Conservation (phyloP, 495 filamentous ascomycete species). For the Penicillium egyptiacum region DNA sequence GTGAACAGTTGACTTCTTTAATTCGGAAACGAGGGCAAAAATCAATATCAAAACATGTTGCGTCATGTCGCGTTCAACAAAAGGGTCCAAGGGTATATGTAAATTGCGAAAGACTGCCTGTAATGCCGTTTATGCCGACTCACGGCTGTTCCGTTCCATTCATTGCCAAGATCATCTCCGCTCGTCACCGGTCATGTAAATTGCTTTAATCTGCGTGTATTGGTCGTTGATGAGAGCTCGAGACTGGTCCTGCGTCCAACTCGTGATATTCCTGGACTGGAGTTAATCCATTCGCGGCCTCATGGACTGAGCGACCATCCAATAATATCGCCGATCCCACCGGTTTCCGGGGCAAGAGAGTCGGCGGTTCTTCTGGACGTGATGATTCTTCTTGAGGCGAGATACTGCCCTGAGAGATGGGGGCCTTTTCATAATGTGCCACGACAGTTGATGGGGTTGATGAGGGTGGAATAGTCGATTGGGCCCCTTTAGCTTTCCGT, state of each 20-base stretch:
- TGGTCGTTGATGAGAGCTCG: slow-evolving; percentile 23
- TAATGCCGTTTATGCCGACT: background rate
- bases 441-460: background rate
- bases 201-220: slow-evolving; percentile 9
- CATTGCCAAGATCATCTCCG: background rate
- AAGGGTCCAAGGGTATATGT: background rate
- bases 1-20: background rate
- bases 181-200: background rate
- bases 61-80: background rate
- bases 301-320: slow-evolving; percentile 25
- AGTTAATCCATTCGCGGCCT: slow-evolving; percentile 12
- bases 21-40: background rate
- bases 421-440: slow-evolving; percentile 1
- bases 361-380: background rate
- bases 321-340: slow-evolving; percentile 17
- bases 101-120: background rate
- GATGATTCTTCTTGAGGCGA: background rate
- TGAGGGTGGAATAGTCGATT: background rate
- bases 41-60: background rate
- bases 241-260: slow-evolving; percentile 24
- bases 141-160: background rate
- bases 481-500: background rate
- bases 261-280: slow-evolving; percentile 22
- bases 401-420: background rate
- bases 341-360: slow-evolving; percentile 17